Conservation (phyloP, 2,329 filamentous ascomycete genomes). For the Hymenoscyphus linearis region DNA sequence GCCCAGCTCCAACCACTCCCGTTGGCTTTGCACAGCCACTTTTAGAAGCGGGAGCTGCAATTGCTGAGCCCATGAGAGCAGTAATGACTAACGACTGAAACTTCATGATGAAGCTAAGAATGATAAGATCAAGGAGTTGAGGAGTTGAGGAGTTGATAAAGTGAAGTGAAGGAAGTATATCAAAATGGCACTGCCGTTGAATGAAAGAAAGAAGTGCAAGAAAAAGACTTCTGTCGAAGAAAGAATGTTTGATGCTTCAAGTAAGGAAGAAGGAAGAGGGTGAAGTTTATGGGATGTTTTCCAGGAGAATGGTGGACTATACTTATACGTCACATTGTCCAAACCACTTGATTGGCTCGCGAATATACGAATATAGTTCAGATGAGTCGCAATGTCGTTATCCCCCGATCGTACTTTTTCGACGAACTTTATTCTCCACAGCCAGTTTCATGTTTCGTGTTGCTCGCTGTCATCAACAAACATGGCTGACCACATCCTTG, state of each 20-base stretch:
- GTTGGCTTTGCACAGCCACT: neutral
- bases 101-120: neutral
- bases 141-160: neutral
- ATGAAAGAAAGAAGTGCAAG: neutral
- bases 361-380: neutral
- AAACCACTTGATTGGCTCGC: neutral
- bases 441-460: neutral
- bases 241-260: neutral
- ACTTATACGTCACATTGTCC: constrained; percentile 2
- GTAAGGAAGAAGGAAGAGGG: neutral
- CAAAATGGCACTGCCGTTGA: neutral
- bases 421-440: neutral
- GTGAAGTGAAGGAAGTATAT: neutral
- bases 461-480: neutral
- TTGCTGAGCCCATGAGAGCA: neutral
- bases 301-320: neutral
- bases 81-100: neutral
- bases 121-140: neutral
- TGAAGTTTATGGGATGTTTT: neutral
- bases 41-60: neutral
- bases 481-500: neutral
- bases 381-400: neutral
- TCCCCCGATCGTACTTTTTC: neutral
- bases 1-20: neutral
- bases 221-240: constrained; percentile 3